Base-by-base conservation (phyloP, 1,139 yeast species). In the Eremothecium gossypii region DNA sequence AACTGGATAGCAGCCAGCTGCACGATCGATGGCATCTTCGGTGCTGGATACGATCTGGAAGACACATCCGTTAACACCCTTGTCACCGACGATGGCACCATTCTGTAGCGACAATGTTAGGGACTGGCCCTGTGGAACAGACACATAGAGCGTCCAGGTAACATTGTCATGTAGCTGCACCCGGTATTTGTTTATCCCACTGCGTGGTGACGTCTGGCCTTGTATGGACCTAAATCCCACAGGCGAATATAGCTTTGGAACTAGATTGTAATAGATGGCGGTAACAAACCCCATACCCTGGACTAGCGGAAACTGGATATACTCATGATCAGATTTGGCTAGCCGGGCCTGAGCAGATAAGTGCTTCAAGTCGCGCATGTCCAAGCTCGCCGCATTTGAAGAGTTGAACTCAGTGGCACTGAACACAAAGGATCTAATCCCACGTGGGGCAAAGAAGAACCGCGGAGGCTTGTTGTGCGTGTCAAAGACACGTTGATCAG, bases 251-350 rank as follows among this genome's bases (percentile, higher is more conserved):
- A 82, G 58, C 23, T 70, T 65, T 1, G 87, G 82, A 7, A 67
- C 67, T 31, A 80, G 63, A 46, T 70, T 70, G 31, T 68, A 64
- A 49, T 81, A 82, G 2, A 78, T 66, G 1, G 83, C 80, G 4
- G 85, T 76, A 10, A 79, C 64, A 46, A 80, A 76, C 0, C 89
- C 89, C 83, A 79, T 79, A 11, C 93, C 93, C 55, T 74, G 78
- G 7, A 78, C 70, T 45, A 70, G 49, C 9, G 78, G 73, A 7
- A 57, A 51, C 12, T 46, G 42, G 32, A 65, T 47, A 40, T 48
- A 56, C 26, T 64, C 63, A 9, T 49, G 43, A 8, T 42, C 50
- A 33, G 43, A 49, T 8, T 43, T 41, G 40, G 45, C 52, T 12
- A 63, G 42, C 35, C 49, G 47, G 17, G 54, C 46, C 36, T 60